These are phyloP conservation scores for Oxytropis ochrocephala DNA, from an alignment of 306 rosid genomes.

Conservation along the genomic window DNA sequence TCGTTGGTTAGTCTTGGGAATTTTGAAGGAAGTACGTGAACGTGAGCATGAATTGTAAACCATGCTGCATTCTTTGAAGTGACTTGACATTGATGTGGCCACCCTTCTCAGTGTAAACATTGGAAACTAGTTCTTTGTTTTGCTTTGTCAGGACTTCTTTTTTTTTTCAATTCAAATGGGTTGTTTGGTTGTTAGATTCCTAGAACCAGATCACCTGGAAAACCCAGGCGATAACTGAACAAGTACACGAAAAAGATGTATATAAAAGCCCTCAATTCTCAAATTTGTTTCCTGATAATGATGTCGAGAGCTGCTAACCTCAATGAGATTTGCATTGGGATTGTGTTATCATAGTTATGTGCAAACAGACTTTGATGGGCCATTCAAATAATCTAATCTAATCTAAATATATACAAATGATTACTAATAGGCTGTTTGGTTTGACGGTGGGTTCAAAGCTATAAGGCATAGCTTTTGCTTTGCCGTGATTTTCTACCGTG, in stretches of 20 bases:
- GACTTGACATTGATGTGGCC: neutral
- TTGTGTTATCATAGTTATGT: neutral
- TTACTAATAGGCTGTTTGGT: too few species aligned
- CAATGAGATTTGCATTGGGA: neutral
- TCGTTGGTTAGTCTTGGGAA: neutral
- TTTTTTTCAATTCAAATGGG: neutral
- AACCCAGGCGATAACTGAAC: neutral
- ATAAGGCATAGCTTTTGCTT: too few species aligned
- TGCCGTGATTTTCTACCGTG: too few species aligned
- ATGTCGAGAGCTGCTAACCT: neutral
- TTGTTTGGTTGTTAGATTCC: neutral
- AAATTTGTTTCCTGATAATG: neutral
- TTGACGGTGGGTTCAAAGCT: too few species aligned
- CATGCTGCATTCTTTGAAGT: conserved; percentile 6
- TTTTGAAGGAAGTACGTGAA: neutral
- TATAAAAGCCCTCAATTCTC: neutral
- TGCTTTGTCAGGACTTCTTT: neutral
- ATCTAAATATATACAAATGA: neutral
- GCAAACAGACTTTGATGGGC: neutral
- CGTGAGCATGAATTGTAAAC: neutral
- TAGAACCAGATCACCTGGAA: neutral
- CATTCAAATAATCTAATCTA: too few species aligned
- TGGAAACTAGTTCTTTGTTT: neutral
- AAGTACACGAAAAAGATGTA: neutral
- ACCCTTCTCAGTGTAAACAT: neutral